These are phyloP conservation scores for Macrocystidia cucumis DNA, from an alignment of 1,284 basidiomycete species.

Conservation along the genomic window DNA sequence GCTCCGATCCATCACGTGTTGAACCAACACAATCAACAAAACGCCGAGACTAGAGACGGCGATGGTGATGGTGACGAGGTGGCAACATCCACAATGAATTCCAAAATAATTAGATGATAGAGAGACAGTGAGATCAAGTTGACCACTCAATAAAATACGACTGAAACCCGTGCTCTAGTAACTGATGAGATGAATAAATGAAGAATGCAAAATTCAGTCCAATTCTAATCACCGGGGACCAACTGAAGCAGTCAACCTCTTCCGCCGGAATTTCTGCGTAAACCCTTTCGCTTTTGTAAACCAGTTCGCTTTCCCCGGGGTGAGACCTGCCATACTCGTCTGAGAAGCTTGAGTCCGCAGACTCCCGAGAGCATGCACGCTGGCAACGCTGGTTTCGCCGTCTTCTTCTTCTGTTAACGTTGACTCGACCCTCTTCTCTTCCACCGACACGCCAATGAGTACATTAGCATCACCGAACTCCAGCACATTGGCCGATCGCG, in stretches of 20 bases:
- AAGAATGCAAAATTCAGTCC: constrained; percentile 4
- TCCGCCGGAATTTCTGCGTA: constrained; percentile 40
- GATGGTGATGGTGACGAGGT: too few relatives aligned
- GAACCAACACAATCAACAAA: too few relatives aligned
- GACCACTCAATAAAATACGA: too few relatives aligned
- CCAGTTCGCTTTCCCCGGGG: constrained; percentile 25
- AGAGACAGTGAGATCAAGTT: too few relatives aligned
- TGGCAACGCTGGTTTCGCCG: constrained; percentile 18
- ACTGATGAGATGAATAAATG: constrained; percentile 1
- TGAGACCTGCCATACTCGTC: constrained; percentile 22
- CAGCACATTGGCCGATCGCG: constrained; percentile 36
- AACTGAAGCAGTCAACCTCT: constrained; percentile 21
- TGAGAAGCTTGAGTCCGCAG: constrained; percentile 33
- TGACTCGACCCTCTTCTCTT: constrained; percentile 43
- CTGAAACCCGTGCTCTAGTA: background rate
- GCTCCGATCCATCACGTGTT: too few relatives aligned
- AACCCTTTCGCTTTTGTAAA: constrained; percentile 41
- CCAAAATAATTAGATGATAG: too few relatives aligned
- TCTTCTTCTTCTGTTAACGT: too few relatives aligned
- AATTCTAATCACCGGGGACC: too few relatives aligned
- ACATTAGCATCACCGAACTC: constrained; percentile 24
- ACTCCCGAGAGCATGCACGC: constrained; percentile 29
- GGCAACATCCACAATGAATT: too few relatives aligned
- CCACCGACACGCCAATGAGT: constrained; percentile 51
- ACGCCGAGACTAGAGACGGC: too few relatives aligned